Percentiles rank a stretch among this genome's conserved stretches.
Evolutionary conservation across 208 protist genomes (phyloP).

Genomic region (Lotmaria passim): DNA sequence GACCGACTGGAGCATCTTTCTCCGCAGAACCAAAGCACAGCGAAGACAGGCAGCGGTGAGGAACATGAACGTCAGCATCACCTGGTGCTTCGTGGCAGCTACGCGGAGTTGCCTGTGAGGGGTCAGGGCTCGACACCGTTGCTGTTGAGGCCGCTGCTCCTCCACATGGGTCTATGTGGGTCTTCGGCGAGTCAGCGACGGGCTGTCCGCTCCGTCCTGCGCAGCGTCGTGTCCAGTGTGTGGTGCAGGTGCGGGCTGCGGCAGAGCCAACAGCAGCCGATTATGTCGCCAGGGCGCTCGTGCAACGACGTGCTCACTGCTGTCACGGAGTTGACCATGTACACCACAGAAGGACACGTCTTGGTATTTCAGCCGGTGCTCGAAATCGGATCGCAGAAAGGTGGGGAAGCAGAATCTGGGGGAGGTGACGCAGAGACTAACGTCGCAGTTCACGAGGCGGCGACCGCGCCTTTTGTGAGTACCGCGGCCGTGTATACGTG

Average conservation of each 20-base stretch:
- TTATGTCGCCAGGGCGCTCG: too few species aligned
- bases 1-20: constrained; percentile 4
- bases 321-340: constrained; percentile 15
- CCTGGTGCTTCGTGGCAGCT: constrained; percentile 22
- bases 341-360: constrained; percentile 19
- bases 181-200: constrained; percentile 5
- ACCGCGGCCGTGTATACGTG: constrained; percentile 19
- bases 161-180: constrained; percentile 25
- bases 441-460: too few species aligned
- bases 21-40: too few species aligned
- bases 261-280: neutral
- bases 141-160: constrained; percentile 10
- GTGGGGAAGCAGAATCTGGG: too few species aligned
- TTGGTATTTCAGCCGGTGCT: constrained; percentile 28
- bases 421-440: neutral
- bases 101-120: neutral
- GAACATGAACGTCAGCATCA: neutral
- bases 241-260: constrained; percentile 20
- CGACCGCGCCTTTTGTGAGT: too few species aligned
- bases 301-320: neutral
- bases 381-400: neutral
- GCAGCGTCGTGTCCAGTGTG: constrained; percentile 8
- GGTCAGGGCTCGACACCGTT: neutral
- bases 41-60: neutral
- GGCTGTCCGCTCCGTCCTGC: constrained; percentile 19